Percentiles rank a stretch among this genome's conserved stretches.
phyloP scores from a whole-genome alignment of 2,329 filamentous ascomycete genomes.

The Penicillium occitanis region DNA sequence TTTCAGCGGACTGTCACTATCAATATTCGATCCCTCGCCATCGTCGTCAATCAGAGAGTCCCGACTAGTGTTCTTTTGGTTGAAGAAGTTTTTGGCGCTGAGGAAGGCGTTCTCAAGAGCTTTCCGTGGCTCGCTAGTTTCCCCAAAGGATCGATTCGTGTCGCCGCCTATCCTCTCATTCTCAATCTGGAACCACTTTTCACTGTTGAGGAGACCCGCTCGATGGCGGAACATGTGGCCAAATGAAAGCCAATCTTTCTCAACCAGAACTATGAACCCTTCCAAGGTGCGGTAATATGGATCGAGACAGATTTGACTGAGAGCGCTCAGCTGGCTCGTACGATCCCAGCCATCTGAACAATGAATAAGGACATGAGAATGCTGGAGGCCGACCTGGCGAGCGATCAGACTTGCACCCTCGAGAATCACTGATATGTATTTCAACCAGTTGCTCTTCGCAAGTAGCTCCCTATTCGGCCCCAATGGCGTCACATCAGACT shows the following conservation, averaged over 20 bases:
- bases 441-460: conserved; percentile 83
- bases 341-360: conserved; percentile 99
- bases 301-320: conserved; percentile 91
- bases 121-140: conserved; percentile 57
- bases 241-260: conserved; percentile 98
- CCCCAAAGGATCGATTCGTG: conserved; percentile 40
- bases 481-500: conserved; percentile 81
- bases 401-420: conserved; percentile 84
- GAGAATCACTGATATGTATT: conserved; percentile 80
- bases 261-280: conserved; percentile 89
- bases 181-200: conserved; percentile 91
- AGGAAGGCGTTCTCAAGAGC: conserved; percentile 82
- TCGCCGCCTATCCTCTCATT: conserved; percentile 70
- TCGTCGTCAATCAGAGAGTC: conserved; percentile 65
- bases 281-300: conserved; percentile 93
- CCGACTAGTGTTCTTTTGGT: conserved; percentile 69
- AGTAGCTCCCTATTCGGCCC: conserved; percentile 79
- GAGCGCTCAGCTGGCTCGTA: conserved; percentile 87
- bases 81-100: conserved; percentile 87
- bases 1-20: conserved; percentile 46
- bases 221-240: conserved; percentile 96
- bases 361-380: conserved; percentile 93
- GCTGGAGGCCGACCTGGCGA: conserved; percentile 82
- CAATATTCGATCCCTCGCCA: conserved; percentile 50
- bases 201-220: conserved; percentile 81